Percentiles rank a stretch among this genome's conserved stretches.
Evolutionary conservation across 2,329 filamentous ascomycete genomes (phyloP).

Genomic region (Nemania sp.): DNA sequence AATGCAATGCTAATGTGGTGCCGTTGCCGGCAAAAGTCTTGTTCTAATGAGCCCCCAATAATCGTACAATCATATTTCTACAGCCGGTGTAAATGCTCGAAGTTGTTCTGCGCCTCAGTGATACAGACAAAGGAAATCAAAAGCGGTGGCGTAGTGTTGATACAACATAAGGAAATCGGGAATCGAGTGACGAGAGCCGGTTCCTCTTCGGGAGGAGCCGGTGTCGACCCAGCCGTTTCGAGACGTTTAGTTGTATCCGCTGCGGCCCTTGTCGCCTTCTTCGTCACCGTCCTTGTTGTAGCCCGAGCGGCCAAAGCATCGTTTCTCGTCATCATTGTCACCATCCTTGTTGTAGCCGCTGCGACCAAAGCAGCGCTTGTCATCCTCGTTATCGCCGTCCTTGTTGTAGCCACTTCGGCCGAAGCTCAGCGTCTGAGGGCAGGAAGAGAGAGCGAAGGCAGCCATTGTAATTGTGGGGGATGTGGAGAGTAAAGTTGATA

Average conservation of each 20-base stretch:
- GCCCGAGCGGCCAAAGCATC: slow-evolving; percentile 39
- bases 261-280: slow-evolving; percentile 38
- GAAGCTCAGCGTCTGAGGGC: slow-evolving; percentile 51
- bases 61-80: slow-evolving; percentile 45
- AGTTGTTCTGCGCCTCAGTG: slow-evolving; percentile 33
- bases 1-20: slow-evolving; percentile 33
- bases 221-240: slow-evolving; percentile 6
- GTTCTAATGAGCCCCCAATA: slow-evolving; percentile 34
- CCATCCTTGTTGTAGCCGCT: slow-evolving; percentile 53
- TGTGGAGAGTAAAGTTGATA: slow-evolving; percentile 20
- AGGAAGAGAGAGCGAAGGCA: slow-evolving; percentile 50
- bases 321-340: slow-evolving; percentile 41
- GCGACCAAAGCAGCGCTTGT: slow-evolving; percentile 51
- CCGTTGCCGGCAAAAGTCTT: slow-evolving; percentile 41
- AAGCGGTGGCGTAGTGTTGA: slow-evolving; percentile 35
- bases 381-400: slow-evolving; percentile 54
- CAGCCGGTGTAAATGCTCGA: slow-evolving; percentile 44
- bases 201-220: slow-evolving; percentile 30
- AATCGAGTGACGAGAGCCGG: slow-evolving; percentile 22
- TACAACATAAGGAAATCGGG: slow-evolving; percentile 35
- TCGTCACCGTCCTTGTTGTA: slow-evolving; percentile 43
- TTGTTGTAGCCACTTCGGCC: slow-evolving; percentile 64
- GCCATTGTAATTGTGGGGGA: slow-evolving; percentile 53
- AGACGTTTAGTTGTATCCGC: slow-evolving; percentile 39
- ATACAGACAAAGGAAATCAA: slow-evolving; percentile 44